phyloP scores from a whole-genome alignment of 1,139 yeast species.

The Suhomyces coccinellae region DNA sequence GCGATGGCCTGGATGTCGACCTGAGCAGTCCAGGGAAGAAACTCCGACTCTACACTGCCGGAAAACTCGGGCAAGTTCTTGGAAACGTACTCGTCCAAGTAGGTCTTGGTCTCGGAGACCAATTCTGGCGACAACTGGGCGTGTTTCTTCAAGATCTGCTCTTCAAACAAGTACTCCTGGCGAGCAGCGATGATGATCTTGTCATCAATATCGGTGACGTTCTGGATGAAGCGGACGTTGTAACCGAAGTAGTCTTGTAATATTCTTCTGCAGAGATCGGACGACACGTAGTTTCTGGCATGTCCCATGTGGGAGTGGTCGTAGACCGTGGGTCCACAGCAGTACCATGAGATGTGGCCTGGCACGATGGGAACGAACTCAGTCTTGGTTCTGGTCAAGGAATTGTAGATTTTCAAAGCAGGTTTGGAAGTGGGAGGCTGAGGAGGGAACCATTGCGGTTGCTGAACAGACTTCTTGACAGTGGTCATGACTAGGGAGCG shows the following conservation, averaged over 20 bases:
- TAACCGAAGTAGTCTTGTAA: constrained; percentile 90
- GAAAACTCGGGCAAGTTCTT: constrained; percentile 56
- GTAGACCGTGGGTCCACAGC: constrained; percentile 99
- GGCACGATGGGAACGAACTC: constrained; percentile 66
- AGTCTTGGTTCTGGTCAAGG: constrained; percentile 79
- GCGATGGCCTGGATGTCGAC: constrained; percentile 54
- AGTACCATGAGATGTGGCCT: constrained; percentile 85
- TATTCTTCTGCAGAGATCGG: constrained; percentile 88
- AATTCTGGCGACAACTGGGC: constrained; percentile 38
- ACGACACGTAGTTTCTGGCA: constrained; percentile 93
- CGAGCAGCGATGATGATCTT: constrained; percentile 94
- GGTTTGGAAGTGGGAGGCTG: constrained; percentile 9
- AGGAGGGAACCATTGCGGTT: constrained; percentile 39
- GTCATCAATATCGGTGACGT: constrained; percentile 97
- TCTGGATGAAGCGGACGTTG: constrained; percentile 83
- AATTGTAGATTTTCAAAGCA: constrained; percentile 58
- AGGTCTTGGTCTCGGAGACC: constrained; percentile 38
- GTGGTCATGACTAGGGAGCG: constrained; percentile 9
- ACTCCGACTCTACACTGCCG: constrained; percentile 34
- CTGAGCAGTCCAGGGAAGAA: constrained; percentile 51
- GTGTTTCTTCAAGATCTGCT: constrained; percentile 42
- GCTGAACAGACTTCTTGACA: constrained; percentile 20
- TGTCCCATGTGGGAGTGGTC: constrained; percentile 99
- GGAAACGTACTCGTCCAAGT: constrained; percentile 51
- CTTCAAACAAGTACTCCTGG: constrained; percentile 76